Evolutionary conservation across 2,329 filamentous ascomycete species (phyloP).

Genomic region (Aspergillus puulaauensis): DNA sequence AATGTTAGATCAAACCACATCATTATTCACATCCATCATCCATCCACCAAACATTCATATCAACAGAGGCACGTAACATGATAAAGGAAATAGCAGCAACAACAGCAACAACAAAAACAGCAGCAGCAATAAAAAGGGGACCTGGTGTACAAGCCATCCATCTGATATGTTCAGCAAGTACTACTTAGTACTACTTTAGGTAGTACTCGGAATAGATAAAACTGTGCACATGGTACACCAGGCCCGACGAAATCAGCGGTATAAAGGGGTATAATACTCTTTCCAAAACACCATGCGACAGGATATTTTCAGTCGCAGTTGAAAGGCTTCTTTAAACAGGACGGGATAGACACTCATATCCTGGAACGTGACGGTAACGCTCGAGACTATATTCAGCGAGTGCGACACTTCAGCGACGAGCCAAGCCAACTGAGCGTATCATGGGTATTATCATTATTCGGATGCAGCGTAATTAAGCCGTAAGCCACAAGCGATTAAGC

Average conservation of each 20-base stretch:
- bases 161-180: too few relatives aligned
- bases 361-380: too few relatives aligned
- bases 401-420: background rate
- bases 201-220: too few relatives aligned
- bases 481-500: slow-evolving; percentile 3
- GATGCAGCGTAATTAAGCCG: background rate
- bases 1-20: background rate
- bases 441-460: background rate
- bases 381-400: background rate
- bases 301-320: background rate
- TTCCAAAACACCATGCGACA: slow-evolving; percentile 12
- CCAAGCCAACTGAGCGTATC: too few relatives aligned
- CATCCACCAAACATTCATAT: background rate
- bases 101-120: too few relatives aligned
- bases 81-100: background rate
- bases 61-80: background rate
- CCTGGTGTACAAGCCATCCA: background rate
- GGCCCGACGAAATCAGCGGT: slow-evolving; percentile 16
- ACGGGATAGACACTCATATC: background rate
- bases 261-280: slow-evolving; percentile 26
- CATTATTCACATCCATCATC: background rate
- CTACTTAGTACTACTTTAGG: too few relatives aligned
- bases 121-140: background rate
- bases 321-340: background rate
- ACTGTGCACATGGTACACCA: background rate